Evolutionary conservation across 2,329 filamentous ascomycete genomes (phyloP).

Genomic region (Cercospora sesami): DNA sequence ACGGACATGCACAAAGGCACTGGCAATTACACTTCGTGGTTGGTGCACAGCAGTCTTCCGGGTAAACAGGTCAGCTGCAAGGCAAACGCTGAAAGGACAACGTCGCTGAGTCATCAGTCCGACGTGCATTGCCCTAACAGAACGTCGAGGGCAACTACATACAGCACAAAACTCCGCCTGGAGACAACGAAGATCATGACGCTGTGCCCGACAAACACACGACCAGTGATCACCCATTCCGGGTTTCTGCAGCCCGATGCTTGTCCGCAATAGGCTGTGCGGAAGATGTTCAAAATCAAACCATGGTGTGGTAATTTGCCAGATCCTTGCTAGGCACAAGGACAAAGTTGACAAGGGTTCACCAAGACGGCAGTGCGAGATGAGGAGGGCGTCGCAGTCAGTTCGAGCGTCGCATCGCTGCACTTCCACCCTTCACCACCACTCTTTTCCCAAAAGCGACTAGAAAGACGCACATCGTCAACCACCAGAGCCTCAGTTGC

Average conservation of each 20-base stretch:
- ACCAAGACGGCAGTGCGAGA: not conserved
- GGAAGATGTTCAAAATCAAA: not conserved
- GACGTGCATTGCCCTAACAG: not conserved
- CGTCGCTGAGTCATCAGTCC: not conserved
- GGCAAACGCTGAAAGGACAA: not conserved
- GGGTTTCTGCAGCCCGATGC: not conserved
- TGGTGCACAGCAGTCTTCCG: not conserved
- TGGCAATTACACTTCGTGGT: not conserved
- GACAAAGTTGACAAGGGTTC: not conserved
- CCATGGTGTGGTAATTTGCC: not conserved
- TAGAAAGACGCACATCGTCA: not conserved
- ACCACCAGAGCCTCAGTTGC: not conserved
- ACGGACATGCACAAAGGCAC: not conserved
- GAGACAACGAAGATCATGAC: not conserved
- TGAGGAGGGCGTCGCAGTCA: not conserved
- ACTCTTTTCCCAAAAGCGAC: not conserved
- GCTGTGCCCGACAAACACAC: not conserved
- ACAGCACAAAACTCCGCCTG: not conserved
- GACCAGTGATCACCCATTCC: not conserved
- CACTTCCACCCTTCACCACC: not conserved
- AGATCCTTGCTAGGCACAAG: constrained; percentile 1
- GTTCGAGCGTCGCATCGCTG: not conserved
- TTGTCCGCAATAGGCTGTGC: not conserved
- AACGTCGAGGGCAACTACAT: not conserved
- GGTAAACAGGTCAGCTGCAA: not conserved